phyloP scores from a whole-genome alignment of 352 stramenopile genomes.

The Chrysophaeum taylorii region DNA sequence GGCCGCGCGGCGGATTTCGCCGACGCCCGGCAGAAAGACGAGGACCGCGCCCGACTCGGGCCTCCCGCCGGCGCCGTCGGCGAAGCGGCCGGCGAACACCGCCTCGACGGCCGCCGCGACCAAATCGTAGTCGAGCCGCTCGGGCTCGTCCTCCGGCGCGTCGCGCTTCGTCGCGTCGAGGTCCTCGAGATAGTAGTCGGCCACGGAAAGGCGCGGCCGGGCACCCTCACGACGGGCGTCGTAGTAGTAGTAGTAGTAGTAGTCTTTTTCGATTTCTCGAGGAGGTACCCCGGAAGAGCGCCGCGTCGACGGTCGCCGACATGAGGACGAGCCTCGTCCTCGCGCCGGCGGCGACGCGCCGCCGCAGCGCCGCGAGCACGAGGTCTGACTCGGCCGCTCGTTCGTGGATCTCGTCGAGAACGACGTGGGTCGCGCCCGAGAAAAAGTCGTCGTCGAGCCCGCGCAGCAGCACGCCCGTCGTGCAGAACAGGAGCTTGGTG shows the following conservation, averaged over 20 bases:
- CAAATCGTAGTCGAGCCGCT: not conserved
- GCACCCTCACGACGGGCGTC: constrained; percentile 72
- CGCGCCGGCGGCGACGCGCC: constrained; percentile 22
- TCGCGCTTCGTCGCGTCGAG: constrained; percentile 41
- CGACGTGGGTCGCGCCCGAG: constrained; percentile 37
- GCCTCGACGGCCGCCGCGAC: constrained; percentile 9
- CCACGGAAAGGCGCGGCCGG: constrained; percentile 76
- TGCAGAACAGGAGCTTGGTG: constrained; percentile 82
- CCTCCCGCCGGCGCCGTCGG: constrained; percentile 10
- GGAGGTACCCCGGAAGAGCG: constrained; percentile 78
- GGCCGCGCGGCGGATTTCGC: constrained; percentile 44
- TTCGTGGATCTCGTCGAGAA: constrained; percentile 50
- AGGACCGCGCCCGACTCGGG: constrained; percentile 30
- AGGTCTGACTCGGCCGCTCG: constrained; percentile 40
- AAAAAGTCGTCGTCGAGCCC: constrained; percentile 19
- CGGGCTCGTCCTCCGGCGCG: not conserved
- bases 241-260: too few species aligned
- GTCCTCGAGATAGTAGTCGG: constrained; percentile 72
- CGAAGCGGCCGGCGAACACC: not conserved
- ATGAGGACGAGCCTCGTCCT: constrained; percentile 47
- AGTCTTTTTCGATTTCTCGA: too few species aligned
- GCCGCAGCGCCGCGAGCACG: constrained; percentile 38
- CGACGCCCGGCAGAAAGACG: constrained; percentile 50
- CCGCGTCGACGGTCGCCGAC: constrained; percentile 72
- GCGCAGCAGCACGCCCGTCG: constrained; percentile 54